These are phyloP conservation scores for Caloboletus firmus DNA, from an alignment of 1,284 basidiomycete genomes.

Conservation along the genomic window DNA sequence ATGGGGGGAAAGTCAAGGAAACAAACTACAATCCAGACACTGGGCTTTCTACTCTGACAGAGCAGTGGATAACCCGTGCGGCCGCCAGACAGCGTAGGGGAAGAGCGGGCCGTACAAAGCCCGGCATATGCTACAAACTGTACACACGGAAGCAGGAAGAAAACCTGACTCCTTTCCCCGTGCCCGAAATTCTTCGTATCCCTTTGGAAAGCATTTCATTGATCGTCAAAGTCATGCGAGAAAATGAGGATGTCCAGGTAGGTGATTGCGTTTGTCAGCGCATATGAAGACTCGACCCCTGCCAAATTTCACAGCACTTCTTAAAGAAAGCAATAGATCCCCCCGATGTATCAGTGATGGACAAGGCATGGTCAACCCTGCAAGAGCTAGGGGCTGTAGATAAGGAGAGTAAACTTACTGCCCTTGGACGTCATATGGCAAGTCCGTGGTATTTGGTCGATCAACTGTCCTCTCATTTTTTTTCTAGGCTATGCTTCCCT, in stretches of 20 bases:
- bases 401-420: constrained; percentile 66
- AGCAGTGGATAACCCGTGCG: constrained; percentile 80
- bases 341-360: constrained; percentile 75
- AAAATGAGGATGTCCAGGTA: constrained; percentile 79
- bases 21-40: constrained; percentile 78
- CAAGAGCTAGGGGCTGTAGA: constrained; percentile 80
- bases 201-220: constrained; percentile 84
- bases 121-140: constrained; percentile 83
- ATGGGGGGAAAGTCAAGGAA: constrained; percentile 89
- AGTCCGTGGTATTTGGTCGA: constrained; percentile 17
- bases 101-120: constrained; percentile 85
- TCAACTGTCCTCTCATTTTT: background rate
- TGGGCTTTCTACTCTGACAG: constrained; percentile 75
- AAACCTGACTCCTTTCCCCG: constrained; percentile 70
- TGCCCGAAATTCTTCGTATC: constrained; percentile 89
- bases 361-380: constrained; percentile 75
- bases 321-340: constrained; percentile 81
- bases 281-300: background rate
- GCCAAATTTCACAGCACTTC: constrained; percentile 41
- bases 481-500: constrained; percentile 74
- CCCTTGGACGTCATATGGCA: constrained; percentile 82
- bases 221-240: constrained; percentile 80
- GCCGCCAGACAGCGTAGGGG: constrained; percentile 85
- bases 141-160: constrained; percentile 77
- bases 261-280: constrained; percentile 7